Evolutionary conservation across 306 rosid genomes (phyloP).

Genomic region (Vigna hirtella): DNA sequence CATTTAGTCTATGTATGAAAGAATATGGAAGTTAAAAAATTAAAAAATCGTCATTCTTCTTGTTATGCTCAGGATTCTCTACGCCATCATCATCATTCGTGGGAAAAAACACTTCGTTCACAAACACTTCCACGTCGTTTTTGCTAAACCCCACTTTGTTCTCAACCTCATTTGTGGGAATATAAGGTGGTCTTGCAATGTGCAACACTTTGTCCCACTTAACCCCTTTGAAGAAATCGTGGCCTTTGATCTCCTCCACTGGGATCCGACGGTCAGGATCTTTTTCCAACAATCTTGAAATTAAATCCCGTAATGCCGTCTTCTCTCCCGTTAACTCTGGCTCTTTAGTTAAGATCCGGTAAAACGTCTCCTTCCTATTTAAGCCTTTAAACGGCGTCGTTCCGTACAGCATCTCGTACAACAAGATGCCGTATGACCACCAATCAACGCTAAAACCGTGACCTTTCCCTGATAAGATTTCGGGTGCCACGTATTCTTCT

Average conservation of each 20-base stretch:
- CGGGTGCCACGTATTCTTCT: slow-evolving; percentile 98
- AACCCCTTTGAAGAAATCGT: slow-evolving; percentile 70
- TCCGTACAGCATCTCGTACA: slow-evolving; percentile 91
- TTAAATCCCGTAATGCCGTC: slow-evolving; percentile 80
- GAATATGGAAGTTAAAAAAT: slow-evolving; percentile 51
- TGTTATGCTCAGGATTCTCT: slow-evolving; percentile 25
- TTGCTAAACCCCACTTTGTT: slow-evolving; percentile 44
- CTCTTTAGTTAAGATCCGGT: slow-evolving; percentile 58
- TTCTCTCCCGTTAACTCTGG: slow-evolving; percentile 82
- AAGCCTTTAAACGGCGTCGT: slow-evolving; percentile 81
- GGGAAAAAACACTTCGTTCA: slow-evolving; percentile 61
- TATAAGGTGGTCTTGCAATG: slow-evolving; percentile 74
- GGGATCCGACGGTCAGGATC: slow-evolving; percentile 68
- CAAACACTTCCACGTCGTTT: slow-evolving; percentile 69
- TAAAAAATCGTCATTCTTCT: slow-evolving; percentile 49
- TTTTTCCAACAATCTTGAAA: slow-evolving; percentile 68
- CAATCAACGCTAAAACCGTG: slow-evolving; percentile 85
- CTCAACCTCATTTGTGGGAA: slow-evolving; percentile 57
- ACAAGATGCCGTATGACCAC: slow-evolving; percentile 89
- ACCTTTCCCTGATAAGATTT: slow-evolving; percentile 72
- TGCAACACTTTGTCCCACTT: slow-evolving; percentile 68
- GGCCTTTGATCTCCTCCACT: slow-evolving; percentile 70
- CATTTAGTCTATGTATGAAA: neutral
- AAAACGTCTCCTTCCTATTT: slow-evolving; percentile 80
- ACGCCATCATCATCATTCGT: neutral